Evolutionary conservation across 1,139 yeast genomes (phyloP), one percentile per base, ranked within the genome.

Genomic region (Pichia sp.): DNA sequence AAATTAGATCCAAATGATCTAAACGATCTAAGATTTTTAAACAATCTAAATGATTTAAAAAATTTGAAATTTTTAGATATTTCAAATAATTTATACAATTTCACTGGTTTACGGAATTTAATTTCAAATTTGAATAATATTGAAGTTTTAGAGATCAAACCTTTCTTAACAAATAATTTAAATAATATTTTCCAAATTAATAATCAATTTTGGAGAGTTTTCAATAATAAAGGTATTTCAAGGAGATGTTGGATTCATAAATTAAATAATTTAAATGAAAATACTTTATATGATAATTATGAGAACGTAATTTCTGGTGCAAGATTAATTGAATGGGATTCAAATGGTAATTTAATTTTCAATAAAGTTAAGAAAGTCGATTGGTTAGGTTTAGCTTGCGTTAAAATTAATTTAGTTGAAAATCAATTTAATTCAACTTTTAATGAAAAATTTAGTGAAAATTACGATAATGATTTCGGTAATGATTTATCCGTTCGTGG

Each of bases 231-330:
- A 61, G 82, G 82, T 49, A 70, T 63, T 53, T 94, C 95, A 5
- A 69, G 95, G 49, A 69, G 96, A 47, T 79, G 84, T n/a, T 86
- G 95, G 95, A 60, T 84, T 18, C 51, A 48, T 30, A 36, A 32
- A 24, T 35, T 48, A 9, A 25, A 33, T 5, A 38, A 40, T 11
- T 17, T 14, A 10, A 30, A 38, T 8, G 51, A 48, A 11, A 38
- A 40, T 23, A 25, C 37, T 34, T 36, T 39, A 11, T 46, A 42
- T 36, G 51, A 46, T 31, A 46, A 46, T 60, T 49, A 60, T 61
- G 47, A 59, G 38, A 56, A 56, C 42, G 58, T 54, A 31, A 38
- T 20, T 19, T 24, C 42, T 1, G 47, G 47, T 19, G 34, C 35
- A 28, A 31, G 39, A 24, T 51, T 57, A 23, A 45, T 57, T 61